Conservation (phyloP, 164 flowering plant genomes). For the Sedum album region DNA sequence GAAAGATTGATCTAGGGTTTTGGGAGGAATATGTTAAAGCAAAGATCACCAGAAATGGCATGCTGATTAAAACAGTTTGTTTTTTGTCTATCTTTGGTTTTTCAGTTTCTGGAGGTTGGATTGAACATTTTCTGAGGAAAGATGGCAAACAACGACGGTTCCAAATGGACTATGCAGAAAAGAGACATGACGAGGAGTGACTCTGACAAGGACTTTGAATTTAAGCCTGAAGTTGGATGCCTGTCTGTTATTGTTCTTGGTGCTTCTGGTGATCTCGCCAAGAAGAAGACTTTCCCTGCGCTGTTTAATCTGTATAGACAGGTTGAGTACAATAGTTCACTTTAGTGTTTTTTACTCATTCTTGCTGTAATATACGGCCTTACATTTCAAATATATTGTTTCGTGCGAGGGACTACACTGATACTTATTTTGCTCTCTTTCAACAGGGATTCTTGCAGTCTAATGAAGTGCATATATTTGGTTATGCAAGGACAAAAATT, state of each 20-base stretch:
- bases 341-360: neutral
- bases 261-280: constrained; percentile 99
- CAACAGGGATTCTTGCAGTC: constrained; percentile 67
- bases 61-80: neutral
- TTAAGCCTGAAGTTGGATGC: constrained; percentile 57
- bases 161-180: constrained; percentile 39
- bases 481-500: constrained; percentile 85
- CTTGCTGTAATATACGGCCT: neutral
- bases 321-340: constrained; percentile 27
- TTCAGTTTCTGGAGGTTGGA: neutral
- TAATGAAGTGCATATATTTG: constrained; percentile 83
- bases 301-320: constrained; percentile 80
- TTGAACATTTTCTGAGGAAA: no score
- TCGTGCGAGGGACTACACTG: neutral
- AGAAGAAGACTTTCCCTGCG: constrained; percentile 98
- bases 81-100: neutral
- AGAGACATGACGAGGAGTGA: constrained; percentile 33
- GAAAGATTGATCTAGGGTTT: neutral
- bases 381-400: neutral
- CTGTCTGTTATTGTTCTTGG: constrained; percentile 88
- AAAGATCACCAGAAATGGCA: neutral
- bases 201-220: constrained; percentile 33
- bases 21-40: neutral
- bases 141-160: constrained; percentile 35
- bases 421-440: constrained; percentile 9